Evolutionary conservation across 2,329 filamentous ascomycete species (phyloP), one percentile per base, ranked within the genome.

Genomic region (Fusarium tuaranense): DNA sequence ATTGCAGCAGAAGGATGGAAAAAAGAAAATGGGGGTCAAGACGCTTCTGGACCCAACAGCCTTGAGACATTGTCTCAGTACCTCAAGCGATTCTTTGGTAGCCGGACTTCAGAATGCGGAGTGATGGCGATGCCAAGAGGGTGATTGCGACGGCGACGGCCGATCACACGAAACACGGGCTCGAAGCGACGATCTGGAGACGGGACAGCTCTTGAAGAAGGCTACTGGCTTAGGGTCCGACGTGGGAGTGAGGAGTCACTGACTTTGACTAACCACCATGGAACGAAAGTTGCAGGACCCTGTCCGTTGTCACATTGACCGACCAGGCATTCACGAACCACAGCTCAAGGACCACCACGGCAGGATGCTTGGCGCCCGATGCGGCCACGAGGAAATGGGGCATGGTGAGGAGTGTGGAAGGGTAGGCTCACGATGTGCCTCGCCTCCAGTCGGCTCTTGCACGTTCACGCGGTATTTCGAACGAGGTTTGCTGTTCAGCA

Each of bases 271-370:
- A 63, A 63, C 61, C 58, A 25, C 44, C 68, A 72, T 75, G 68
- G 34, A 66, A 38, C 68, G 63, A 72, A 67, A 6, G 58, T 73
- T 59, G 65, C 69, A 64, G 62, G 70, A 67, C 69, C 69, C 72
- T 72, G 61, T 55, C 34, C n/a, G 34, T 41, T 41, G 34, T 55
- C 20, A 30, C 41, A 36, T 30, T 55, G 30, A 25, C 61, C 46
- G 20, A 38, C 61, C 55, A 58, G 20, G 53, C n/a, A 38, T 62
- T 48, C 27, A 25, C 59, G 59, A 48, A 36, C 59, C 59, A 62
- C n/a, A 12, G 16, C 41, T 62, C 27, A 4, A 48, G 59, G 59
- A n/a, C 41, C 39, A 14, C 41, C 39, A 16, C 20, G 20, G 41
- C 59, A 74, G 65, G 68, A 65, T 61, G 71, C 61, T 69, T 66